Evolutionary conservation across 768 basidiomycete species (phyloP).

Genomic region (Chiua virens): DNA sequence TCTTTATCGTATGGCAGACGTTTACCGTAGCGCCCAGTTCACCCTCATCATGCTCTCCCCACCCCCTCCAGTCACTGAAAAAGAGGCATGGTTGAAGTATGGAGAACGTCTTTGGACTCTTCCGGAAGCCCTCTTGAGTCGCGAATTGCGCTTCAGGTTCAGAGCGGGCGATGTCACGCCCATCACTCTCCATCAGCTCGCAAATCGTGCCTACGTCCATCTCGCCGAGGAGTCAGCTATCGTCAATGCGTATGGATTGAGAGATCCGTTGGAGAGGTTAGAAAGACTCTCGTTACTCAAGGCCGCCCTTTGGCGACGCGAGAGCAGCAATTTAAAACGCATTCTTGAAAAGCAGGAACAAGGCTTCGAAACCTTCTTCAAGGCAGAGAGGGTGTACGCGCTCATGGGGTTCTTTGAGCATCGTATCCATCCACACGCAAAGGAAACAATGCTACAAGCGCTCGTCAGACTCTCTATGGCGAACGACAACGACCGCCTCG

Average conservation of each 20-base stretch:
- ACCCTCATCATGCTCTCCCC: slow-evolving; percentile 23
- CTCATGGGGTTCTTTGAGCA: slow-evolving; percentile 29
- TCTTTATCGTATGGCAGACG: slow-evolving; percentile 24
- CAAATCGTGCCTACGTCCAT: slow-evolving; percentile 18
- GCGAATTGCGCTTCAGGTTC: slow-evolving; percentile 15
- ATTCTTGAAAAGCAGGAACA: background rate
- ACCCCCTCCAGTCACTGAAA: background rate
- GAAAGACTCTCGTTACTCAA: slow-evolving; percentile 22
- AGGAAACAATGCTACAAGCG: slow-evolving; percentile 22
- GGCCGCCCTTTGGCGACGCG: slow-evolving; percentile 25
- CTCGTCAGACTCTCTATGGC: slow-evolving; percentile 24
- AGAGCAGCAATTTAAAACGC: background rate
- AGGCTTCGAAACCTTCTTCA: background rate
- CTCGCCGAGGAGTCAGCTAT: slow-evolving; percentile 20
- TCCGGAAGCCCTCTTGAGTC: slow-evolving; percentile 22
- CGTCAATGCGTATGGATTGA: slow-evolving; percentile 18
- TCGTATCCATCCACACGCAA: slow-evolving; percentile 17
- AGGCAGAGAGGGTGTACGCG: slow-evolving; percentile 25
- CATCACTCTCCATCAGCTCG: slow-evolving; percentile 25
- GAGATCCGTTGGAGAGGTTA: slow-evolving; percentile 23
- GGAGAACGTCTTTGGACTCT: slow-evolving; percentile 28
- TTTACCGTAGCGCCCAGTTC: slow-evolving; percentile 21
- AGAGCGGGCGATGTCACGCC: slow-evolving; percentile 9
- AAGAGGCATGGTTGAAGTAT: slow-evolving; percentile 13
- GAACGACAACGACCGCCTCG: slow-evolving; percentile 21